phyloP scores from a whole-genome alignment of 345 rosid genomes.

The Noccaea bulbosa region DNA sequence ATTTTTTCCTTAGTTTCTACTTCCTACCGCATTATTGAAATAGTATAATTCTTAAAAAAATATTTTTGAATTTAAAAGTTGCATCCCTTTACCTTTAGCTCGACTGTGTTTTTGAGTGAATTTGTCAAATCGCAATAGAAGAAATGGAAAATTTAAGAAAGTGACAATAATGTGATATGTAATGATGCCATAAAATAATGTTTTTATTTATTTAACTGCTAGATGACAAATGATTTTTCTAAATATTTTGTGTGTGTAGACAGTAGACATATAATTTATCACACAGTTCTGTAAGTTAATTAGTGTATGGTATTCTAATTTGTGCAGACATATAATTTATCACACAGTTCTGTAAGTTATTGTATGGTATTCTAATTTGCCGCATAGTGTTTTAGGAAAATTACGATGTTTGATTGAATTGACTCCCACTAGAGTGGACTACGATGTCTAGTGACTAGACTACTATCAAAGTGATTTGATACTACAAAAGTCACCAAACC shows the following conservation, averaged over 20 bases:
- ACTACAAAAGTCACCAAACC: background rate
- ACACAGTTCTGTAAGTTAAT: too few species aligned
- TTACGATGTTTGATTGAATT: background rate
- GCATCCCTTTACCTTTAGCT: background rate
- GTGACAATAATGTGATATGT: background rate
- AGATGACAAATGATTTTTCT: too few species aligned
- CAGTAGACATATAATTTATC: too few species aligned
- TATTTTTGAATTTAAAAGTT: background rate
- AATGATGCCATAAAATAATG: background rate
- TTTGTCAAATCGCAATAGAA: background rate
- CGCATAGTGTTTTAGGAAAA: too few species aligned
- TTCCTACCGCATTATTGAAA: constrained; percentile 2
- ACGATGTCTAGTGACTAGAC: too few species aligned
- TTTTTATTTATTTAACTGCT: background rate
- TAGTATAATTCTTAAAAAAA: background rate
- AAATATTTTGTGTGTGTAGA: too few species aligned
- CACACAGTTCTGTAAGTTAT: too few species aligned
- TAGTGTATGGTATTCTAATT: too few species aligned
- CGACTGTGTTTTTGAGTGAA: background rate
- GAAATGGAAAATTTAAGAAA: constrained; percentile 1
- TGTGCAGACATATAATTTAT: too few species aligned
- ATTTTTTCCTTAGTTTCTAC: background rate
- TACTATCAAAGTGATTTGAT: too few species aligned
- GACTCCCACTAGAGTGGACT: too few species aligned
- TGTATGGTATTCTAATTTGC: too few species aligned